phyloP scores from a whole-genome alignment of 208 protist species.

The Zelonia costaricensis region DNA sequence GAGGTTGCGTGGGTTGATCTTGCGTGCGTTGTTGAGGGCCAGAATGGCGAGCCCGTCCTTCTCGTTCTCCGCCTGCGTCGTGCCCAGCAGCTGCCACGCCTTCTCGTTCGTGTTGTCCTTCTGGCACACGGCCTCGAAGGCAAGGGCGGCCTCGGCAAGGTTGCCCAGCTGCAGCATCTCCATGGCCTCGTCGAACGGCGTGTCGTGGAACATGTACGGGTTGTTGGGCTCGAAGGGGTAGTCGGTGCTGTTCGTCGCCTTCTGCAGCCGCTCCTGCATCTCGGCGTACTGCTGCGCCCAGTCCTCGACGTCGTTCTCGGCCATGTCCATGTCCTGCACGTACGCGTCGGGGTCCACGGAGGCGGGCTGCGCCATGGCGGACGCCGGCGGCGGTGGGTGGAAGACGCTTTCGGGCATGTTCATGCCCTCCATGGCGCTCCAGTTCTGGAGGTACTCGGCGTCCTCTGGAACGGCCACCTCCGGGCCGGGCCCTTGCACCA shows the following conservation, averaged over 20 bases:
- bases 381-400: conserved; percentile 18
- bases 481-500: conserved; percentile 71
- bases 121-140: conserved; percentile 90
- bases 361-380: conserved; percentile 2
- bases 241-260: conserved; percentile 65
- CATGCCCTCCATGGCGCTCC: conserved; percentile 48
- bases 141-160: conserved; percentile 85
- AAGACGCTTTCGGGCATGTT: conserved; percentile 53
- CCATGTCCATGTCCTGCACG: conserved; percentile 33
- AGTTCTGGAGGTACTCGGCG: conserved; percentile 56
- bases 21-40: conserved; percentile 80
- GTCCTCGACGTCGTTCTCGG: conserved; percentile 51
- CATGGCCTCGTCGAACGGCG: conserved; percentile 73
- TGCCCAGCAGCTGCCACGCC: conserved; percentile 82
- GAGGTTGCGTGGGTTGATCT: conserved; percentile 63
- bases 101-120: conserved; percentile 64
- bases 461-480: conserved; percentile 58
- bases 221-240: conserved; percentile 92
- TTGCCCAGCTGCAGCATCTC: conserved; percentile 74
- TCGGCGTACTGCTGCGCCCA: conserved; percentile 80
- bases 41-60: conserved; percentile 89
- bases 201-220: conserved; percentile 79
- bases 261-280: conserved; percentile 55
- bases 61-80: conserved; percentile 90
- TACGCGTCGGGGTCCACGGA: conserved; percentile 13